Evolutionary conservation across 192 early-diverging fungal species (phyloP).

Genomic region (Gonapodya prolifera): DNA sequence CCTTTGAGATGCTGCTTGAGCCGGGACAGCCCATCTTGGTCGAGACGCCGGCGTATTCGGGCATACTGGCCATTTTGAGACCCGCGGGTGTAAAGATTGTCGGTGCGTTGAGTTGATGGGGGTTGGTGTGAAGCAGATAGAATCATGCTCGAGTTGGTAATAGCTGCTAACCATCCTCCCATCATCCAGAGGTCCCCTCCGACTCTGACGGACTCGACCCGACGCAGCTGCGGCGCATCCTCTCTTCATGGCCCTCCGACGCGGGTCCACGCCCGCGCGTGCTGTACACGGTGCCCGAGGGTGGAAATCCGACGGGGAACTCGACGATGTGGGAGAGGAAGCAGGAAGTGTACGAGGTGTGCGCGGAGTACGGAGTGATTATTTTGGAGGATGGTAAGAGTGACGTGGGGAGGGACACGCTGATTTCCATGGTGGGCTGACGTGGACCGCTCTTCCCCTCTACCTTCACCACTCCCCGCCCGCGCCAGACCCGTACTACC

Average conservation of each 20-base stretch:
- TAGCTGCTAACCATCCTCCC: no score
- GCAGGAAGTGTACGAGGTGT: constrained; percentile 62
- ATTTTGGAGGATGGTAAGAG: constrained; percentile 77
- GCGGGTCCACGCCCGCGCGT: constrained; percentile 27
- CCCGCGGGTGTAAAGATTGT: constrained; percentile 33
- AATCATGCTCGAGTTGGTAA: no score
- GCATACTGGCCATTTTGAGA: constrained; percentile 33
- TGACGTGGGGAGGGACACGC: background rate
- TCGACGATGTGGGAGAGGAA: constrained; percentile 67
- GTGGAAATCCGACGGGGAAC: constrained; percentile 82
- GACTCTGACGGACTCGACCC: constrained; percentile 55
- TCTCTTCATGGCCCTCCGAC: constrained; percentile 23
- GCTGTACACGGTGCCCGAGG: constrained; percentile 71
- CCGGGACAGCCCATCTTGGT: constrained; percentile 46
- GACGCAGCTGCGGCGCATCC: constrained; percentile 30
- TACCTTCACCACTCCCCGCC: background rate
- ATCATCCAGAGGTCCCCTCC: constrained; percentile 25
- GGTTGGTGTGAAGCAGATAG: background rate
- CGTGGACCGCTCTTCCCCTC: background rate
- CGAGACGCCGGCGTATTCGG: constrained; percentile 53
- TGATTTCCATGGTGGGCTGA: no score
- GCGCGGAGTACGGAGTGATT: constrained; percentile 60
- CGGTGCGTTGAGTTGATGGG: background rate
- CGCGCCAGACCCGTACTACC: background rate
- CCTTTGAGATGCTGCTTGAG: constrained; percentile 36